Evolutionary conservation across 176 grass and related monocot species (phyloP).

Genomic region (Hyparrhenia diplandra): DNA sequence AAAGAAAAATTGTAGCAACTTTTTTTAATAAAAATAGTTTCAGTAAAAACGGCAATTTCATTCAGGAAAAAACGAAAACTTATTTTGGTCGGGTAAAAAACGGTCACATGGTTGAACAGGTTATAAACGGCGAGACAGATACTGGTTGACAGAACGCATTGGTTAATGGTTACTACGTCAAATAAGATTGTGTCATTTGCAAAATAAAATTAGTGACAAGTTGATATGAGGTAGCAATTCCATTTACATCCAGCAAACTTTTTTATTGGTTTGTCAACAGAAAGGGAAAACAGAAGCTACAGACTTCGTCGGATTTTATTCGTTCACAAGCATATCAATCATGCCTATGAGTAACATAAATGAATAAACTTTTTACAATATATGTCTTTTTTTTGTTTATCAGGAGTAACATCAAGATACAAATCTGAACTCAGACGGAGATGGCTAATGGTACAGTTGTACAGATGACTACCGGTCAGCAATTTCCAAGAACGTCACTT

Average conservation of each 20-base stretch:
- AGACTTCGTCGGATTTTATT: not conserved
- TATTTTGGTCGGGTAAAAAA: no score
- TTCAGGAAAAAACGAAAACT: no score
- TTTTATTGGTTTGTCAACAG: not conserved
- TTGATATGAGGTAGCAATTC: not conserved
- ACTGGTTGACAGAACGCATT: not conserved
- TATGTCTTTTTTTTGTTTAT: constrained; percentile 1
- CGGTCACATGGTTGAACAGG: not conserved
- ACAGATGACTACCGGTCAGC: not conserved
- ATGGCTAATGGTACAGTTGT: not conserved
- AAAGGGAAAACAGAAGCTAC: not conserved
- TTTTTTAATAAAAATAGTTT: no score
- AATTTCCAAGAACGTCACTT: not conserved
- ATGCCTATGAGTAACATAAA: constrained; percentile 1
- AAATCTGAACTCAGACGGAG: not conserved
- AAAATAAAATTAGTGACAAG: not conserved
- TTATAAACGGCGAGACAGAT: not conserved
- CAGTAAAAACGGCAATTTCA: no score
- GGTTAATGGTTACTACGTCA: not conserved
- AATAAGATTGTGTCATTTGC: not conserved
- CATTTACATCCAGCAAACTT: not conserved
- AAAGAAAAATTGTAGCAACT: no score
- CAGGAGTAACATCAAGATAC: not conserved
- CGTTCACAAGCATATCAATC: not conserved
- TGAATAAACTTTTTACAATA: not conserved